Percentiles rank a stretch among this genome's conserved stretches.
Evolutionary conservation across 2,329 filamentous ascomycete genomes (phyloP).

Genomic region (Didymella pinodella): DNA sequence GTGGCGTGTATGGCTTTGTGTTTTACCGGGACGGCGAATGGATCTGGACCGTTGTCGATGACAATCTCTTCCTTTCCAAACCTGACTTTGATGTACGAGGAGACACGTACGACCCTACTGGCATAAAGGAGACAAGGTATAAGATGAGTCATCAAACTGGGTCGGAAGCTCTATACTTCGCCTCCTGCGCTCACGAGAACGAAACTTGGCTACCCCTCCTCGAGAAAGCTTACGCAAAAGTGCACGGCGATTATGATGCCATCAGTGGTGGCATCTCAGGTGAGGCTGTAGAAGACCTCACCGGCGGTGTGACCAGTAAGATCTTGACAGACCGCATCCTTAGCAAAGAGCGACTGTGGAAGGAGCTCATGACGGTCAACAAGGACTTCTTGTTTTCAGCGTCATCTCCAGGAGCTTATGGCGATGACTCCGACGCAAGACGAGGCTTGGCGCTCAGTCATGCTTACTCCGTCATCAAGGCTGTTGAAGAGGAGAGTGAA

Average conservation of each 20-base stretch:
- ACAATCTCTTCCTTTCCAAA: slow-evolving; percentile 82
- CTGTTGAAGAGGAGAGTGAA: slow-evolving; percentile 61
- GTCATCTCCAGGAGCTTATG: slow-evolving; percentile 61
- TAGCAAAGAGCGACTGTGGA: slow-evolving; percentile 82
- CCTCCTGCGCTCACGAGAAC: slow-evolving; percentile 74
- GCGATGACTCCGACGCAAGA: slow-evolving; percentile 66
- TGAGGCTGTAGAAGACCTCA: slow-evolving; percentile 64
- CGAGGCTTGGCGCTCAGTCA: slow-evolving; percentile 54
- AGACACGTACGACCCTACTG: slow-evolving; percentile 70
- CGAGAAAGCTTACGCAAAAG: slow-evolving; percentile 85
- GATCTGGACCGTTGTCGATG: slow-evolving; percentile 90
- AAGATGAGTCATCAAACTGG: slow-evolving; percentile 75
- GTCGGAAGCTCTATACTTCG: slow-evolving; percentile 79
- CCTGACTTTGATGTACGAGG: slow-evolving; percentile 78
- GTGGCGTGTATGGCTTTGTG: slow-evolving; percentile 86
- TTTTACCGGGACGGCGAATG: slow-evolving; percentile 73
- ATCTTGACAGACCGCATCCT: slow-evolving; percentile 73
- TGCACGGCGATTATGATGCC: slow-evolving; percentile 78
- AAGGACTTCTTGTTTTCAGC: slow-evolving; percentile 79
- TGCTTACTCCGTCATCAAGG: slow-evolving; percentile 65
- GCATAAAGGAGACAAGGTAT: slow-evolving; percentile 66
- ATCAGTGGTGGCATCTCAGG: slow-evolving; percentile 74
- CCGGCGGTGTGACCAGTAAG: slow-evolving; percentile 74
- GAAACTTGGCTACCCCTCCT: slow-evolving; percentile 83
- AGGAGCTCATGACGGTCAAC: slow-evolving; percentile 77